phyloP scores from a whole-genome alignment of 495 filamentous ascomycete species.

The Penicillium odoratum region DNA sequence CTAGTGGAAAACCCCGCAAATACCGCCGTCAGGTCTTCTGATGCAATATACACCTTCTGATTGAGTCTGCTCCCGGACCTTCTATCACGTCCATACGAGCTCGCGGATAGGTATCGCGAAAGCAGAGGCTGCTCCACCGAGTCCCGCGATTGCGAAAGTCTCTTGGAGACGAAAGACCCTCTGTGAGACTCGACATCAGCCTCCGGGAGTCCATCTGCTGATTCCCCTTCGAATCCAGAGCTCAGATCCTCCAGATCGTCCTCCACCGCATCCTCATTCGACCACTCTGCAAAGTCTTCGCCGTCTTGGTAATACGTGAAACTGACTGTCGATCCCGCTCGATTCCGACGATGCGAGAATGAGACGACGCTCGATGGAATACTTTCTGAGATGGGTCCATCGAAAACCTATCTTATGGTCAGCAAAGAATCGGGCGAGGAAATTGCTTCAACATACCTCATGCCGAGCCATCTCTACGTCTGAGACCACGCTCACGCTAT shows the following conservation, averaged over 20 bases:
- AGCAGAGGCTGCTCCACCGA: slow-evolving; percentile 76
- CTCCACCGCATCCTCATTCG: slow-evolving; percentile 51
- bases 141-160: slow-evolving; percentile 58
- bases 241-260: slow-evolving; percentile 31
- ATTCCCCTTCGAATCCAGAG: slow-evolving; percentile 54
- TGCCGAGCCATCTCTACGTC: slow-evolving; percentile 99
- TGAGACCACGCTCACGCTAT: slow-evolving; percentile 73
- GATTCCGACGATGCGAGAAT: slow-evolving; percentile 74
- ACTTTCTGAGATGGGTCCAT: slow-evolving; percentile 92
- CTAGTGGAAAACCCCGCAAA: slow-evolving; percentile 88
- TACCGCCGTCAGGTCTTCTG: slow-evolving; percentile 90
- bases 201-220: slow-evolving; percentile 34
- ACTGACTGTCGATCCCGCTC: slow-evolving; percentile 81
- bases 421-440: not conserved
- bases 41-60: slow-evolving; percentile 90
- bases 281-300: slow-evolving; percentile 52
- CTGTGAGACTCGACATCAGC: slow-evolving; percentile 35
- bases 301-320: slow-evolving; percentile 81
- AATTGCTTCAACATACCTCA: slow-evolving; percentile 58
- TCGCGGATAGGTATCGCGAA: slow-evolving; percentile 56
- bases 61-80: slow-evolving; percentile 58
- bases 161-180: slow-evolving; percentile 43
- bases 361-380: slow-evolving; percentile 86
- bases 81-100: slow-evolving; percentile 57
- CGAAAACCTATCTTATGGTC: slow-evolving; percentile 64